Evolutionary conservation across 2,329 filamentous ascomycete species (phyloP).

Genomic region (Sphaerulina populicola): DNA sequence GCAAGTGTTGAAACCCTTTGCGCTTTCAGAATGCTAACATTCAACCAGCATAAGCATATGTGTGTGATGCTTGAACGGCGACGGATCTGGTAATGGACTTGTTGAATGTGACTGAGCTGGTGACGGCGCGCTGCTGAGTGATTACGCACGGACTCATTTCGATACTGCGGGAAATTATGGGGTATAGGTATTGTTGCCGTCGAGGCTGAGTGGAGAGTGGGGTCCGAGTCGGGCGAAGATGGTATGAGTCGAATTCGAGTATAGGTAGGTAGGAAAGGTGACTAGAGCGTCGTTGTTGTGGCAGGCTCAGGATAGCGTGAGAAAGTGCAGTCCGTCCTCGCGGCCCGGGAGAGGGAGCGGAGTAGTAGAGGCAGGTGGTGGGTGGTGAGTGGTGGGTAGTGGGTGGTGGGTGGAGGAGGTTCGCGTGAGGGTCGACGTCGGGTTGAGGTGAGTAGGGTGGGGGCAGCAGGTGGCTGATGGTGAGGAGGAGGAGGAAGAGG

Average conservation of each 20-base stretch:
- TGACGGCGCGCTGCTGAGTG: constrained; percentile 19
- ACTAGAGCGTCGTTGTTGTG: constrained; percentile 4
- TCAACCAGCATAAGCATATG: constrained; percentile 21
- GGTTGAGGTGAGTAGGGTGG: not conserved
- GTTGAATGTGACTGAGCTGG: constrained; percentile 21
- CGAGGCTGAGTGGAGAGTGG: constrained; percentile 18
- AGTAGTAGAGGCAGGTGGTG: not conserved
- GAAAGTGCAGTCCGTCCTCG: constrained; percentile 14
- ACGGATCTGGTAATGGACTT: constrained; percentile 22
- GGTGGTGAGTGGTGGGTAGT: not conserved
- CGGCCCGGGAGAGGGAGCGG: constrained; percentile 11
- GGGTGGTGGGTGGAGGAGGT: not conserved
- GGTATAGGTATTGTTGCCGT: constrained; percentile 13
- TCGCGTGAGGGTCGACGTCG: not conserved
- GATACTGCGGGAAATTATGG: constrained; percentile 14
- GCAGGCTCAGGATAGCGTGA: constrained; percentile 13
- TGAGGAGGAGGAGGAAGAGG: too few species aligned
- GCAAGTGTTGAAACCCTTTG: constrained; percentile 18
- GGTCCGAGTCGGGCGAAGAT: not conserved
- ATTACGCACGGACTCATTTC: constrained; percentile 23
- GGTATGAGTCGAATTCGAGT: constrained; percentile 4
- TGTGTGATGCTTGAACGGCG: constrained; percentile 8
- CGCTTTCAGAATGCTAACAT: constrained; percentile 30
- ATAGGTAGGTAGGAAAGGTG: not conserved
- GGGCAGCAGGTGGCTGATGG: not conserved